Evolutionary conservation across 2,329 filamentous ascomycete genomes (phyloP), one percentile per base, ranked within the genome.

Genomic region (Elsinoe ampelina): DNA sequence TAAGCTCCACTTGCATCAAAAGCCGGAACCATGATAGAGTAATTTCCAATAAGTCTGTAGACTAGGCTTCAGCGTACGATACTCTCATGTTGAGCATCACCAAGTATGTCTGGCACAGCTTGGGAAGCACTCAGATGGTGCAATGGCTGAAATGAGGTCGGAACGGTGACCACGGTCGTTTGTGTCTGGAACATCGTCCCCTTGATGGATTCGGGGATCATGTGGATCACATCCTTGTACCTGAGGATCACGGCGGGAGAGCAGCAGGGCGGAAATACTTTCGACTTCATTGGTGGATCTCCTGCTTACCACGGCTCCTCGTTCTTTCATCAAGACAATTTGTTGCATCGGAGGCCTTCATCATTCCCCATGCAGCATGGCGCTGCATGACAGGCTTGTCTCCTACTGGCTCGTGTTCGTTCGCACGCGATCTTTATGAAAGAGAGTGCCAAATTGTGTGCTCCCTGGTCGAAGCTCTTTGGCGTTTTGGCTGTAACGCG

Each of bases 401-500:
- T 11, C 39, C 34, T 20, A 34, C 7, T 19, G 45, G 43, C 19
- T 35, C 8, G 2, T 26, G 7, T 10, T 20, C 45, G 10, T 10
- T 8, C 26, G 45, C 45, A 50, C 26, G 32, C 45, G 12, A 35
- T 34, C 34, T 34, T 13, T 20, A 50, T 35, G 12, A 13, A 17
- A 50, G 45, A 34, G 13, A 19, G 32, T 26, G 32, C 30, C 26
- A 26, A 30, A 50, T 50, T 50, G 26, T 50, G 45, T 50, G 45
- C 45, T 50, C 20, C 26, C 10, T 35, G 22, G 34, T 22, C 48
- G 32, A 52, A 36, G 48, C 48, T 52, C 32, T 22, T 34, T 52
- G 48, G 48, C 48, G 48, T 19, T 32, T 52, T 52, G 48, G 48
- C 48, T 52, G 48, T 38, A 52, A 52, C 48, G 11, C 17, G 34